Evolutionary conservation across 805 yeast species (phyloP).

Genomic region (Barnettozyma sucrosica): DNA sequence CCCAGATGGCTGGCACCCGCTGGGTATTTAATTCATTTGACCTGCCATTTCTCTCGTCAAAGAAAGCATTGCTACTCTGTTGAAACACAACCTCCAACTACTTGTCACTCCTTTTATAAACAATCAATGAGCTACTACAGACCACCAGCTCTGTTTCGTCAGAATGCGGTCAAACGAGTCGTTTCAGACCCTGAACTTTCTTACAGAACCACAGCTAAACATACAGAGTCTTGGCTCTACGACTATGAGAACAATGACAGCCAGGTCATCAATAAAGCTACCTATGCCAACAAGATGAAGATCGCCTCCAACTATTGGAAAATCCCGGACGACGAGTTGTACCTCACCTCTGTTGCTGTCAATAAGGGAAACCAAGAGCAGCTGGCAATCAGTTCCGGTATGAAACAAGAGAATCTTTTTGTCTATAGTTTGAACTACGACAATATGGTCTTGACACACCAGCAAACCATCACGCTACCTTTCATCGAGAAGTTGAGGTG

Average conservation of each 20-base stretch:
- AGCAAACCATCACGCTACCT: constrained; percentile 54
- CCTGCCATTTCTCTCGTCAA: background rate
- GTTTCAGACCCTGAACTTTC: constrained; percentile 13
- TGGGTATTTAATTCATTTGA: background rate
- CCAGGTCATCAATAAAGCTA: constrained; percentile 35
- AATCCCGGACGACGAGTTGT: constrained; percentile 30
- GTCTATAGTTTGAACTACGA: constrained; percentile 42
- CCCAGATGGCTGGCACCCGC: background rate
- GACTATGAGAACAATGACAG: constrained; percentile 23
- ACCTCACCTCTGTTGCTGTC: constrained; percentile 40
- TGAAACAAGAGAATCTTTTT: constrained; percentile 39
- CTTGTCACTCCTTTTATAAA: background rate
- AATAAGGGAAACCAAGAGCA: constrained; percentile 26
- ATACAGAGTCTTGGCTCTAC: constrained; percentile 20
- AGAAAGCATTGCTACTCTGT: background rate
- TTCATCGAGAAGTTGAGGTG: constrained; percentile 49
- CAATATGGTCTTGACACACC: constrained; percentile 43
- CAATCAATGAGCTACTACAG: constrained; percentile 21
- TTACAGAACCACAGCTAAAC: constrained; percentile 9
- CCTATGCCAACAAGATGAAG: constrained; percentile 34
- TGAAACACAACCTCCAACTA: background rate
- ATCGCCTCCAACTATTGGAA: constrained; percentile 26
- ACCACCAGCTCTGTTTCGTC: constrained; percentile 24
- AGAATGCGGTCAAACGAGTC: constrained; percentile 22
- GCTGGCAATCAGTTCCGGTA: constrained; percentile 50